Percentiles rank a stretch among this genome's conserved stretches.
Conservation (phyloP, 768 basidiomycete genomes). For the Amanita pseudoporphyria region DNA sequence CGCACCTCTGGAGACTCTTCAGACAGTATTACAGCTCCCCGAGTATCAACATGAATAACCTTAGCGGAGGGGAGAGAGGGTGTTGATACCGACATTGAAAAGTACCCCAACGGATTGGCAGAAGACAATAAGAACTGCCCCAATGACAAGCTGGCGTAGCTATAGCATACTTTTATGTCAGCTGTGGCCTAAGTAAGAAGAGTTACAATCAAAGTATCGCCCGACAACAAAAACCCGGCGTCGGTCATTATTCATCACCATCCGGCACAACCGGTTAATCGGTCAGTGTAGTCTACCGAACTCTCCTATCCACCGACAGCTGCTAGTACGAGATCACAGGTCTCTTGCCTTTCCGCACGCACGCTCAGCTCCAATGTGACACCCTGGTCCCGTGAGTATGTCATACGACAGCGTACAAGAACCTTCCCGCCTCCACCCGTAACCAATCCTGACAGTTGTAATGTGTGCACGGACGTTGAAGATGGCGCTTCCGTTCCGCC, state of each 20-base stretch:
- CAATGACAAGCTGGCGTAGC: background rate
- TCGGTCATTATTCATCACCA: background rate
- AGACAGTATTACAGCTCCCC: slow-evolving; percentile 86
- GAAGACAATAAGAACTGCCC: background rate
- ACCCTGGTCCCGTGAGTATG: slow-evolving; percentile 79
- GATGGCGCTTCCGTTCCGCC: slow-evolving; percentile 83
- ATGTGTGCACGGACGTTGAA: slow-evolving; percentile 83
- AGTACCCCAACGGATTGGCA: slow-evolving; percentile 1
- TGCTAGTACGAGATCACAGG: slow-evolving; percentile 78
- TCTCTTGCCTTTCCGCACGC: slow-evolving; percentile 83
- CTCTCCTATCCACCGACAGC: slow-evolving; percentile 64
- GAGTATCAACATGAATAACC: slow-evolving; percentile 90
- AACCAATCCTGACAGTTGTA: slow-evolving; percentile 88
- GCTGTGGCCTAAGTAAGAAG: no score
- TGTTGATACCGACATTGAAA: slow-evolving; percentile 28
- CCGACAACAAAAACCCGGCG: slow-evolving; percentile 9
- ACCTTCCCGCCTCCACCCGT: slow-evolving; percentile 95
- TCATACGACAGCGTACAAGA: slow-evolving; percentile 91
- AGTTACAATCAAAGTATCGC: no score
- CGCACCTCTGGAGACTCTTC: slow-evolving; percentile 92
- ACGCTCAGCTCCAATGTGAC: slow-evolving; percentile 90
- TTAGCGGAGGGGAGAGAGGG: slow-evolving; percentile 72
- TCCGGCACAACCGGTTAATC: background rate
- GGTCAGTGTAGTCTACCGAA: background rate
- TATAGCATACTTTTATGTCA: background rate